These are phyloP conservation scores for Fusarium sp. DNA, from an alignment of 2,329 filamentous ascomycete genomes.

Conservation along the genomic window DNA sequence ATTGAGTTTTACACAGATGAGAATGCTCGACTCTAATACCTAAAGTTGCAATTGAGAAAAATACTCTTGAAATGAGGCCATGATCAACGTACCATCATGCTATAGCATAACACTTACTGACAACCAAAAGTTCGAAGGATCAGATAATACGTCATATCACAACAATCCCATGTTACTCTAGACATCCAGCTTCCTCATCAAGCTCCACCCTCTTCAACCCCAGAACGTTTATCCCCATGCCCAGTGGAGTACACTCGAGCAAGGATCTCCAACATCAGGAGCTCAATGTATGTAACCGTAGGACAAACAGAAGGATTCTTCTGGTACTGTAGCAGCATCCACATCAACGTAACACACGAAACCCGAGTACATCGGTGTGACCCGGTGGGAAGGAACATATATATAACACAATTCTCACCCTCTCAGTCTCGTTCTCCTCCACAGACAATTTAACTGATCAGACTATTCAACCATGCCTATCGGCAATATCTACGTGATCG, in stretches of 20 bases:
- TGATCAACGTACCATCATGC: accelerated
- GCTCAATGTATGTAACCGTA: not conserved
- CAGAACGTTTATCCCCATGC: constrained; percentile 20
- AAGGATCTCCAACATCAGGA: constrained; percentile 29
- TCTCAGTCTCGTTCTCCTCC: not conserved
- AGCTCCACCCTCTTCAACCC: constrained; percentile 14
- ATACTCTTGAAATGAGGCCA: accelerated
- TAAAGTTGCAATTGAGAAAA: not conserved
- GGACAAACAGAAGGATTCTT: constrained; percentile 1
- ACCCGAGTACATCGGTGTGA: not conserved
- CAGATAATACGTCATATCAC: not conserved
- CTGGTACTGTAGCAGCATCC: not conserved
- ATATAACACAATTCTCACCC: constrained; percentile 18
- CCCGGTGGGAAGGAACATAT: not conserved
- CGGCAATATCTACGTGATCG: constrained; percentile 43
- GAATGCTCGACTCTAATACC: accelerated
- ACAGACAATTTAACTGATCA: not conserved
- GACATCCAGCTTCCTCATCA: not conserved
- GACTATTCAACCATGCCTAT: constrained; percentile 23
- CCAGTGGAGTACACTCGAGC: constrained; percentile 10
- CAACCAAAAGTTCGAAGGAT: not conserved
- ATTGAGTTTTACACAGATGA: not conserved
- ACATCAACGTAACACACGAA: constrained; percentile 2
- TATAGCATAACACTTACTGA: not conserved
- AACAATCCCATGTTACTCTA: not conserved